A percentile compares a stretch with the other conserved stretches of the same genome.
Evolutionary conservation across 164 flowering plant species (phyloP).

Genomic region (Liriodendron chinense): DNA sequence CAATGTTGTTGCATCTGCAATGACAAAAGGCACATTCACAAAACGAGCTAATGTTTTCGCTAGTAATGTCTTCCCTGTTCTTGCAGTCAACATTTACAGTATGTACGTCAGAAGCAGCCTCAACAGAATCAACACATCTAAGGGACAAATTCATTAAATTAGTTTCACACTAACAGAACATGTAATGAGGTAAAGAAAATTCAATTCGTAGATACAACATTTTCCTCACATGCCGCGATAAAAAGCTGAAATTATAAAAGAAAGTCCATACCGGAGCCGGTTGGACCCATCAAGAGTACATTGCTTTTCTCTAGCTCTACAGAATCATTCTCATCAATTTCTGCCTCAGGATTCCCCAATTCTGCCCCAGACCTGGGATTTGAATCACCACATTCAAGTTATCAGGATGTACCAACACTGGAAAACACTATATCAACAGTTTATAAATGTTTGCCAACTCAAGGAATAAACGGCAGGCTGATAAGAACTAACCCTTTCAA

Average conservation of each 20-base stretch:
- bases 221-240: not conserved
- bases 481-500: slow-evolving; percentile 63
- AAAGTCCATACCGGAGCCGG: slow-evolving; percentile 77
- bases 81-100: slow-evolving; percentile 12
- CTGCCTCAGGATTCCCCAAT: slow-evolving; percentile 28
- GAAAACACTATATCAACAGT: not conserved
- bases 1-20: slow-evolving; percentile 94
- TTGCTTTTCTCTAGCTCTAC: slow-evolving; percentile 98
- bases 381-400: slow-evolving; percentile 20
- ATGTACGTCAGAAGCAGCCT: slow-evolving; percentile 14
- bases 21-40: slow-evolving; percentile 96
- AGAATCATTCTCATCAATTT: slow-evolving; percentile 56
- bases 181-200: slow-evolving; percentile 5
- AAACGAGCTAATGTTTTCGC: slow-evolving; percentile 94
- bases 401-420: not conserved
- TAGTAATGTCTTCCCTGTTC: slow-evolving; percentile 86
- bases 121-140: not conserved
- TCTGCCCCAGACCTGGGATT: slow-evolving; percentile 68
- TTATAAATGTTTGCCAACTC: not conserved
- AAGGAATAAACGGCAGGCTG: not conserved
- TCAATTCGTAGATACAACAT: not conserved
- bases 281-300: slow-evolving; percentile 97
- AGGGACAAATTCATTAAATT: slow-evolving; percentile 3
- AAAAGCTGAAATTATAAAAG: slow-evolving; percentile 3
- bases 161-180: slow-evolving; percentile 2